Percentiles rank a stretch among this genome's conserved stretches.
Conservation (phyloP, 1,284 basidiomycete species). For the Termitomyces sp. region DNA sequence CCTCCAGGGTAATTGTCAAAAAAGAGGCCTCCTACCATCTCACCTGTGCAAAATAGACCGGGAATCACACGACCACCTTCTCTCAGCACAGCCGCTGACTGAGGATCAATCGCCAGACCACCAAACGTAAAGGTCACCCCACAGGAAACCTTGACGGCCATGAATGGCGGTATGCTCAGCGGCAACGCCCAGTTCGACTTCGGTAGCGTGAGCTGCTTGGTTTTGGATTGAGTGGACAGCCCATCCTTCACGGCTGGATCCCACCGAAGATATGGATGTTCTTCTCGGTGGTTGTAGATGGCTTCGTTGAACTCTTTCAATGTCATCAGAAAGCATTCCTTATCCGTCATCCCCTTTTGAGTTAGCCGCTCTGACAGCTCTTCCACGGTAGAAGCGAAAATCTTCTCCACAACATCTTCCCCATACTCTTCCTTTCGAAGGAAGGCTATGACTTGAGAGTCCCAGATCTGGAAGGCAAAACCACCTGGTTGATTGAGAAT, state of each 20-base stretch:
- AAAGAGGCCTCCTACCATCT: conserved; percentile 62
- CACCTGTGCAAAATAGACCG: conserved; percentile 60
- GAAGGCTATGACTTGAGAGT: conserved; percentile 35
- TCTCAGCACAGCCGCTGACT: conserved; percentile 46
- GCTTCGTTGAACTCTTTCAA: conserved; percentile 48
- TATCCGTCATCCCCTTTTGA: conserved; percentile 41
- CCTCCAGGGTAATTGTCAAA: conserved; percentile 64
- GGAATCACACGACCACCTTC: conserved; percentile 37
- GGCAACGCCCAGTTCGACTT: conserved; percentile 60
- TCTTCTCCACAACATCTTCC: conserved; percentile 51
- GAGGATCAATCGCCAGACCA: conserved; percentile 53
- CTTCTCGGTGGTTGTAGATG: conserved; percentile 30
- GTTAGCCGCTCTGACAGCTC: conserved; percentile 46
- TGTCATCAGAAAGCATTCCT: conserved; percentile 39
- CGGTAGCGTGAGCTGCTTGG: conserved; percentile 29
- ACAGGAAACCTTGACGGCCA: conserved; percentile 63
- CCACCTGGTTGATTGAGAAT: conserved; percentile 55
- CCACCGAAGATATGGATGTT: conserved; percentile 37
- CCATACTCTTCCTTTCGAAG: conserved; percentile 62
- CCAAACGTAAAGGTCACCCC: conserved; percentile 72
- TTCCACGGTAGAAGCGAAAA: conserved; percentile 43
- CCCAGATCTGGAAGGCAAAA: conserved; percentile 61
- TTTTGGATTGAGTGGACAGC: conserved; percentile 38
- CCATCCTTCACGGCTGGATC: conserved; percentile 62
- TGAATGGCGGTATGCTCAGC: conserved; percentile 46